Base-by-base conservation (phyloP, 129 eudicot genomes). In the Pittosporum tobira region DNA sequence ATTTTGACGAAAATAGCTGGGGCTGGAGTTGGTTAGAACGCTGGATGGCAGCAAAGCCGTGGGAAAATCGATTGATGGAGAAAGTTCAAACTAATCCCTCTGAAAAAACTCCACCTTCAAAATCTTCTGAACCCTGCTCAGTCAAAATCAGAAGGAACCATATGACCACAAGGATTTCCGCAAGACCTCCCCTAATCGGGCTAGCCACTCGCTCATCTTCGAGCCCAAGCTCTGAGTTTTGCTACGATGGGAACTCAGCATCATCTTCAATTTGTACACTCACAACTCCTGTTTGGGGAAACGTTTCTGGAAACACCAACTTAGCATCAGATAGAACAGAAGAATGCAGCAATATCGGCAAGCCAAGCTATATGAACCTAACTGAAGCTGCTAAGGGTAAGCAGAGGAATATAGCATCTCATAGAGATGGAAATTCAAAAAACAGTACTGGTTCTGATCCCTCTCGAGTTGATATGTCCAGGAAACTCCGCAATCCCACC, bases 11-110 rank as follows among this genome's bases (percentile, higher is more conserved):
- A 59, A 83, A 37, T 42, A 77, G 70, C 53, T 80, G 76, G 79
- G 87, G 91, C 10, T 93, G 99, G 99, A 93, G 90, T 72, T 93
- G 99, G 99, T 73, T 93, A 56, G 99, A 93, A 48, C 74, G 94
- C 10, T 91, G 98, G 98, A 91, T 91, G 98, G 80, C 95, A 1
- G 98, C 98, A 18, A 91, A 78, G 65, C 98, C 98, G 21, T 91
- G 98, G 98, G 98, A 91, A 57, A 91, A 78, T 58, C 72, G 98
- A 51, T 22, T 91, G 23, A 86, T 91, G 95, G 90, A 86, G 26
- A 75, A 85, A 74, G 65, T 42, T 9, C 76, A 76, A 15, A 62
- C 43, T 30, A 76, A 79, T 52, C 45, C 61, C 2, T 48, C 50
- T 11, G 94, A 83, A 29, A 40, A 59, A 51, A 82, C 95, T 37